Conservation (phyloP, 345 rosid genomes). For the Aquilaria sinensis region DNA sequence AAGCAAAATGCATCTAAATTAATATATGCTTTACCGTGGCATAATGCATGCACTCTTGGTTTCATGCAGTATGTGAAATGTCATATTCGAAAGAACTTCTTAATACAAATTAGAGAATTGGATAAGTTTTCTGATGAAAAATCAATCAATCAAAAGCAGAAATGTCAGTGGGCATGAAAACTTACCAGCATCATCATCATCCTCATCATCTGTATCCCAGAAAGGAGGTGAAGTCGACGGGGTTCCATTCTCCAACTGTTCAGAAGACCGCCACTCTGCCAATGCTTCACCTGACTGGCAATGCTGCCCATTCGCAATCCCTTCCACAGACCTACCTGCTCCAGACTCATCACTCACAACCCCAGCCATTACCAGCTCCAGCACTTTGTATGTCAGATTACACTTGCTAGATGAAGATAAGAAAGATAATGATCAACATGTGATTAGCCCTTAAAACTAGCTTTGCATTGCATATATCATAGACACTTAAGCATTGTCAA, state of each 20-base stretch:
- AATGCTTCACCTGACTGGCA: constrained; percentile 75
- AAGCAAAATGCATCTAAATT: background rate
- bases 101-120: background rate
- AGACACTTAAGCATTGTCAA: background rate
- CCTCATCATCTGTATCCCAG: constrained; percentile 87
- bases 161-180: background rate
- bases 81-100: background rate
- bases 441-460: constrained; percentile 14
- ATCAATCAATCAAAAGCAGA: background rate
- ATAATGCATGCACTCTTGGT: background rate
- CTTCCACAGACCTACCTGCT: constrained; percentile 63
- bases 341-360: constrained; percentile 58
- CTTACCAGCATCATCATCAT: constrained; percentile 66
- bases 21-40: no score
- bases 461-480: background rate
- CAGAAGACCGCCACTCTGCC: constrained; percentile 92
- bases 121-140: constrained; percentile 1
- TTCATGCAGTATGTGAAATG: constrained; percentile 1
- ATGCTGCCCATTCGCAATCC: constrained; percentile 45
- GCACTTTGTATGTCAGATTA: constrained; percentile 17
- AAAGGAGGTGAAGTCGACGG: constrained; percentile 86
- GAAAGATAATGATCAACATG: constrained; percentile 4
- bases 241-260: constrained; percentile 83
- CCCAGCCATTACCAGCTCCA: constrained; percentile 62
- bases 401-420: constrained; percentile 18